Evolutionary conservation across 345 rosid species (phyloP), one percentile per base, ranked within the genome.

Genomic region (Euphorbia pulcherrima): DNA sequence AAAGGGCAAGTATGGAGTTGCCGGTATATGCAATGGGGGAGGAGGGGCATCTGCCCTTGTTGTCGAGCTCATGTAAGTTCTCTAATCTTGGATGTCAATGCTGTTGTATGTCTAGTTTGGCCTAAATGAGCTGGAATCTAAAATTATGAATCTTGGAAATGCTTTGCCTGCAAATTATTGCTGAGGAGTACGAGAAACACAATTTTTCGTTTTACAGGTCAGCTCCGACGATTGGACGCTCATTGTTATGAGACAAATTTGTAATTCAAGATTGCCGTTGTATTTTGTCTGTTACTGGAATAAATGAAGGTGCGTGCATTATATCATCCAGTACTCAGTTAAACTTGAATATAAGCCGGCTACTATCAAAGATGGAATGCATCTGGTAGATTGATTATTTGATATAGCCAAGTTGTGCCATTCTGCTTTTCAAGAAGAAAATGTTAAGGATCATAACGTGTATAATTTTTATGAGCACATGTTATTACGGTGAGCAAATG

Each of bases 21-120:
- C 52, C 44, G 72, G 51, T 29, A 63, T 74, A 52, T 74, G 77
- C 73, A 74, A 74, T n/a, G 77, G 77, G n/a, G 77, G 77, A 30
- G 77, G 77, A 40, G 77, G 77, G 1, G 77, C 77, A 28, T 74
- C 77, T 62, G 77, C 72, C n/a, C 77, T 74, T 33, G 77, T 74
- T 20, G 51, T 68, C 44, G 77, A 68, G 41, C 65, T 74, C 52
- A 46, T 74, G 68, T 74, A 68, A 74, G 73, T 57, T 39, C 63
- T 64, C 57, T 35, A 33, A 39, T 24, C 41, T 71, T 64, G n/a
- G 37, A 61, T 70, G 12, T 35, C 11, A 0, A 28, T 24, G 30
- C 41, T 18, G 30, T 70, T 53, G 35, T 8, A 11, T 58, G 54
- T 46, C 30, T 13, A 44, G 8, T 29, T 44, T 7, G 11, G 13